Percentiles rank a stretch among this genome's conserved stretches.
Evolutionary conservation across 2,329 filamentous ascomycete species (phyloP).

Genomic region (Tolypocladium tundrense): DNA sequence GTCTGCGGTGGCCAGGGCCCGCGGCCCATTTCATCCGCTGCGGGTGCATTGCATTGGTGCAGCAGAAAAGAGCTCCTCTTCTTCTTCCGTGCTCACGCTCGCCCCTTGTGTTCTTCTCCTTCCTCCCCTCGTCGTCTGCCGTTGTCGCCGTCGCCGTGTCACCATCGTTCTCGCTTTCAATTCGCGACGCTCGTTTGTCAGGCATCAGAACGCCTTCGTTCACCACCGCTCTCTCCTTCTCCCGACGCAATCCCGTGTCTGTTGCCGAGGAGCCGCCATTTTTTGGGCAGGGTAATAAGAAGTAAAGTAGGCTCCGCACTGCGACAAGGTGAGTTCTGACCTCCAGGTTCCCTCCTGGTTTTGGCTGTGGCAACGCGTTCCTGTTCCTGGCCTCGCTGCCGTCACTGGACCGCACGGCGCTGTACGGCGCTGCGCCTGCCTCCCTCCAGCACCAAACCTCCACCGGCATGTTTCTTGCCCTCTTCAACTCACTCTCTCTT

Average conservation of each 20-base stretch:
- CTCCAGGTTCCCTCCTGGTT: constrained; percentile 9
- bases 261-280: neutral
- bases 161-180: constrained; percentile 18
- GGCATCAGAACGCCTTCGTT: constrained; percentile 15
- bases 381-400: neutral
- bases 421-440: neutral
- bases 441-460: neutral
- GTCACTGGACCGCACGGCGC: neutral
- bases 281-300: neutral
- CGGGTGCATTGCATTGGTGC: neutral
- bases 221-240: constrained; percentile 6
- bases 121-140: constrained; percentile 15
- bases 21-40: constrained; percentile 1
- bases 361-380: neutral
- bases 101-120: constrained; percentile 14
- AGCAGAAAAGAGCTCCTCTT: constrained; percentile 1
- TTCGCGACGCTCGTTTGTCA: constrained; percentile 29
- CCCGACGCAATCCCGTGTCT: neutral
- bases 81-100: constrained; percentile 1
- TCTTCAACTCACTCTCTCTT: neutral
- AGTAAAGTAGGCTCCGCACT: neutral
- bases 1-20: neutral
- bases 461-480: neutral
- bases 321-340: constrained; percentile 8
- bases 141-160: constrained; percentile 15